Evolutionary conservation across 805 yeast genomes (phyloP), one percentile per base, ranked within the genome.

Genomic region (Kodamaea lidongshanica): DNA sequence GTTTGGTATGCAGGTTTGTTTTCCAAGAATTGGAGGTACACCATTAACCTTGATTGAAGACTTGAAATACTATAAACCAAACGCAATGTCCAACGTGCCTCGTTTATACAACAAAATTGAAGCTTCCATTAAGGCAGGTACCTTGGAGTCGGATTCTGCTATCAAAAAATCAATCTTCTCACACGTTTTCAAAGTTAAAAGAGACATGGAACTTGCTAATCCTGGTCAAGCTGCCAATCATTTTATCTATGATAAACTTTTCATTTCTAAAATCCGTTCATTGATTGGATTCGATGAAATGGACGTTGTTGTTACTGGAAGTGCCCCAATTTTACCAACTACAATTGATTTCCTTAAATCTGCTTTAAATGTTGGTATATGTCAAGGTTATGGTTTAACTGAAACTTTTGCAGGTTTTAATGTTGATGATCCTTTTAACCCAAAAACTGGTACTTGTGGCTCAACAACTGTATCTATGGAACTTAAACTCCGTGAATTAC

Each of bases 301-400:
- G 28, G 14, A 37, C 16, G 41, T 43, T 16, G 23, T 53, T 34
- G 39, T 48, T 27, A 46, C 56, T 9, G 57, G 56, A 6, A 41
- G 50, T 4, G 57, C 57, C 3, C 57, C 57, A 3, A 42, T 52
- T 14, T 31, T 48, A 6, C 40, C 40, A 9, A 34, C 42, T 2
- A 40, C 52, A 6, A 40, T 52, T 23, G 33, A 33, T 27, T 52
- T 50, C 35, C 37, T 52, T 33, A 50, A 46, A 33, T 43, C 54
- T 4, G 42, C 46, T 5, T 39, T 52, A 31, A 48, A 49, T 29
- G 24, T 41, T 15, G 57, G 57, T 2, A 13, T 52, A 12, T 21
- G 50, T 8, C 64, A 58, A 29, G 56, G 60, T n/a, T 58, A 57
- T 33, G 65, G 65, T 1, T 45, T 58, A 37, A 58, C 57, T 7